Conservation (phyloP, 106 monocot genomes). For the Xerophyta viscosa region DNA sequence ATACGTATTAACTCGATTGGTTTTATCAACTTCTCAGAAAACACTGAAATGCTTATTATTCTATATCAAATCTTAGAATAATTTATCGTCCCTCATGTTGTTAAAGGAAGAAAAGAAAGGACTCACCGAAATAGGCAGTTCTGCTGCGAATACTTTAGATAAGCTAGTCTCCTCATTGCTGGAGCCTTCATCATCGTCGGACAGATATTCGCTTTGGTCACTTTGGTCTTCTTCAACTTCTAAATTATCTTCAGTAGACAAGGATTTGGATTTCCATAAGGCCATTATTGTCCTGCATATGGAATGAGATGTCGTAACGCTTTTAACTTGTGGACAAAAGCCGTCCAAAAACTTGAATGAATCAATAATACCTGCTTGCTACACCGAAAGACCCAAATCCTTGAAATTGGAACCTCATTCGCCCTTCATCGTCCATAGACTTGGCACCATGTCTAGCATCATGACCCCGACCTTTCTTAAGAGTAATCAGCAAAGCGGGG, state of each 20-base stretch:
- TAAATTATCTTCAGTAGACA: slow-evolving; percentile 14
- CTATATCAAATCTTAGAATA: too few species aligned
- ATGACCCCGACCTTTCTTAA: slow-evolving; percentile 34
- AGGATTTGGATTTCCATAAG: slow-evolving; percentile 32
- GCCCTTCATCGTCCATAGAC: slow-evolving; percentile 54
- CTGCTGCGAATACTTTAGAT: slow-evolving; percentile 19
- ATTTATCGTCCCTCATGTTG: too few species aligned
- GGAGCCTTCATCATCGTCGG: slow-evolving; percentile 17
- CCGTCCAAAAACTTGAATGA: too few species aligned
- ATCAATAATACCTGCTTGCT: slow-evolving; percentile 49
- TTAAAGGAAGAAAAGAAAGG: too few species aligned
- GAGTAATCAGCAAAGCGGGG: slow-evolving; percentile 30
- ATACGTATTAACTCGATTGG: neutral
- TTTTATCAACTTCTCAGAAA: too few species aligned
- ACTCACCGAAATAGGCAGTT: slow-evolving; percentile 25
- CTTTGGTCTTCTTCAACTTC: slow-evolving; percentile 31
- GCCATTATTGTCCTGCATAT: slow-evolving; percentile 28
- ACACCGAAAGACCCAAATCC: slow-evolving; percentile 43
- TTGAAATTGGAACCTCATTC: slow-evolving; percentile 57
- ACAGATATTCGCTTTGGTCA: slow-evolving; percentile 9
- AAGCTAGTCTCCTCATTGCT: slow-evolving; percentile 12
- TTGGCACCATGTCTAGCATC: slow-evolving; percentile 48
- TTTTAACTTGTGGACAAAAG: too few species aligned
- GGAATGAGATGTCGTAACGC: neutral
- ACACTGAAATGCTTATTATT: too few species aligned